phyloP scores from a whole-genome alignment of 176 grass and related monocot genomes.

The Aegilops umbellulata region DNA sequence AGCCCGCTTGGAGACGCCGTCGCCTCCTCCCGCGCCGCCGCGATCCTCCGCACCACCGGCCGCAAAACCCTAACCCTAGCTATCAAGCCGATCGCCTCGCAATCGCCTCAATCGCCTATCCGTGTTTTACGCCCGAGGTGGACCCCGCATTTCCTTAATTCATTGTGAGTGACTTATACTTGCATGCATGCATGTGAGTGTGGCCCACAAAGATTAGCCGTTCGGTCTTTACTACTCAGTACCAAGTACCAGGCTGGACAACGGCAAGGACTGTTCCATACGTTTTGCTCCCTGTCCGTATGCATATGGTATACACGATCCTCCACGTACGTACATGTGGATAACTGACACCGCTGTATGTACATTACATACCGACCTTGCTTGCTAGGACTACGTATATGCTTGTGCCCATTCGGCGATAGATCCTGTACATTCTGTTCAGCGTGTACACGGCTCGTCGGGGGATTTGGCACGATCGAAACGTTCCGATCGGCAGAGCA shows the following conservation, averaged over 20 bases:
- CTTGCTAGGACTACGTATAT: neutral
- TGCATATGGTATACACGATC: neutral
- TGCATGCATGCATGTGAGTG: conserved; percentile 13
- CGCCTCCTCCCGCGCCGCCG: too few relatives aligned
- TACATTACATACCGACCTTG: neutral
- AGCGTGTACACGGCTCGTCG: neutral
- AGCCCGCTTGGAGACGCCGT: too few relatives aligned
- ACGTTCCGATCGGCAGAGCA: neutral
- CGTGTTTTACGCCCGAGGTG: too few relatives aligned
- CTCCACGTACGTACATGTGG: neutral
- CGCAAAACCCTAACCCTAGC: too few relatives aligned
- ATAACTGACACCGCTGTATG: neutral
- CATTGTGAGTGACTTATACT: too few relatives aligned
- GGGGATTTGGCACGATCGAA: conserved; percentile 7
- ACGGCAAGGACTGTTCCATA: conserved; percentile 1
- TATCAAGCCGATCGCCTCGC: too few relatives aligned
- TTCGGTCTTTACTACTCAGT: neutral
- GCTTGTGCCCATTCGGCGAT: neutral
- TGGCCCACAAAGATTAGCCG: neutral
- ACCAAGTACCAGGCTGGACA: neutral
- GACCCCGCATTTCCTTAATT: too few relatives aligned
- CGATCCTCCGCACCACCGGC: too few relatives aligned
- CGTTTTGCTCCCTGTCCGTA: neutral
- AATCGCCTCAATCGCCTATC: too few relatives aligned
- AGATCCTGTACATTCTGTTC: neutral